A percentile compares a stretch with the other conserved stretches of the same genome.
These are phyloP conservation scores for Ananas comosus DNA, from an alignment of 176 grass and related monocot species.

Conservation along the genomic window DNA sequence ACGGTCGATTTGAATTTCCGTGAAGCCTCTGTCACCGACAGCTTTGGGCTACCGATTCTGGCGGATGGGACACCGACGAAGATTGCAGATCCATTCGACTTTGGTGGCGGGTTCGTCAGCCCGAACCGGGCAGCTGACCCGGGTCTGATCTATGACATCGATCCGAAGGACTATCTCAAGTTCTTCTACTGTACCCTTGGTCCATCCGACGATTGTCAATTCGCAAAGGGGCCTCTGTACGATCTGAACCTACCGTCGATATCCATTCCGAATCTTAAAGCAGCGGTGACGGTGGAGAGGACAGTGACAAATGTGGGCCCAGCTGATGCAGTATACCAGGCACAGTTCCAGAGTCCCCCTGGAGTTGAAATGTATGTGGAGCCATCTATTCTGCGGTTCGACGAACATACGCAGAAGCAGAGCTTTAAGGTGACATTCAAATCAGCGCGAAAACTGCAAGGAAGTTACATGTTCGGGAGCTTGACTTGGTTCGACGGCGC, in stretches of 20 bases:
- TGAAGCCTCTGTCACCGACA: slow-evolving; percentile 27
- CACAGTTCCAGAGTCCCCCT: slow-evolving; percentile 12
- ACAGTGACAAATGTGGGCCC: slow-evolving; percentile 31
- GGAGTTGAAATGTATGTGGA: slow-evolving; percentile 17
- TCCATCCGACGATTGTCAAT: slow-evolving; percentile 9
- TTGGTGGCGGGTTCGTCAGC: slow-evolving; percentile 38
- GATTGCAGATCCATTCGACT: slow-evolving; percentile 44
- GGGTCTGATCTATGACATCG: slow-evolving; percentile 17
- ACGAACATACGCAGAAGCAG: slow-evolving; percentile 19
- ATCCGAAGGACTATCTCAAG: slow-evolving; percentile 26
- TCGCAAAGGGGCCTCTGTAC: slow-evolving; percentile 5
- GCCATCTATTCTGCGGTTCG: slow-evolving; percentile 23
- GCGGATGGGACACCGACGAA: slow-evolving; percentile 34
- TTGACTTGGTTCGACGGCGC: slow-evolving; percentile 21
- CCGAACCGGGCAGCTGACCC: slow-evolving; percentile 36
- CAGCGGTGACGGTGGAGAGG: slow-evolving; percentile 8
- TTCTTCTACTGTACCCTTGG: slow-evolving; percentile 19
- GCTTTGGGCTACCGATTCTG: slow-evolving; percentile 27
- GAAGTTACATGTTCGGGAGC: slow-evolving; percentile 29
- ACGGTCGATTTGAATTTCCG: background rate
- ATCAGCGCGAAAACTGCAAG: slow-evolving; percentile 24
- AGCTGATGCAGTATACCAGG: slow-evolving; percentile 24
- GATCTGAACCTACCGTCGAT: slow-evolving; percentile 39
- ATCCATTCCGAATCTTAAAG: slow-evolving; percentile 34
- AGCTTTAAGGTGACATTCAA: slow-evolving; percentile 25